These are phyloP conservation scores for Ziziphus jujuba DNA, from an alignment of 306 rosid genomes.

Conservation along the genomic window DNA sequence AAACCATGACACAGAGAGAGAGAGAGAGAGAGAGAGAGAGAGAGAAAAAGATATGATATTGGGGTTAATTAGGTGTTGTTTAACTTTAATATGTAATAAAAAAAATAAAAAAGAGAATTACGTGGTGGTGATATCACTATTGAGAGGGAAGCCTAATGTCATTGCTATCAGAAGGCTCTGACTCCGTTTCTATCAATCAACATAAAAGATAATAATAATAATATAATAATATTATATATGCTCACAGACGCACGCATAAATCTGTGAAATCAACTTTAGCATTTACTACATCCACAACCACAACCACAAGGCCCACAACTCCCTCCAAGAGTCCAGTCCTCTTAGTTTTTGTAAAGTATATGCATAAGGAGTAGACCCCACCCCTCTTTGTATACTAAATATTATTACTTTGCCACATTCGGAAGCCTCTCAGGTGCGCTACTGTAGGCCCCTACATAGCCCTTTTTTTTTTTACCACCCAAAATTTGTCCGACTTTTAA, in stretches of 20 bases:
- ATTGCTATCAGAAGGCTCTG: no score
- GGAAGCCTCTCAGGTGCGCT: neutral
- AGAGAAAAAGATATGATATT: no score
- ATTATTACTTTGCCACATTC: neutral
- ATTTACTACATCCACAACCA: slow-evolving; percentile 17
- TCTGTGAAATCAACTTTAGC: slow-evolving; percentile 30
- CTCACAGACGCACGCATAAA: slow-evolving; percentile 43
- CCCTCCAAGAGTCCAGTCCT: no score
- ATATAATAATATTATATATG: slow-evolving; percentile 24
- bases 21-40: no score
- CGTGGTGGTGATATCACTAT: slow-evolving; percentile 19
- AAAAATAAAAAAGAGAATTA: neutral
- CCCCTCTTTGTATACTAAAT: neutral
- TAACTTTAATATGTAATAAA: neutral
- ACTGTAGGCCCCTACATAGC: slow-evolving; percentile 10
- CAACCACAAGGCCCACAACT: neutral
- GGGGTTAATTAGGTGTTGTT: no score
- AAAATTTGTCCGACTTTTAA: no score
- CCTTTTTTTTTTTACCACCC: neutral
- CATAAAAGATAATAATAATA: neutral
- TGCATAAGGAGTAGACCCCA: no score
- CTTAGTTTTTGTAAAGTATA: no score
- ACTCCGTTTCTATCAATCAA: neutral
- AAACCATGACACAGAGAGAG: no score
- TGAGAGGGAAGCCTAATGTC: neutral